phyloP scores from a whole-genome alignment of 139 green algal genomes.

The Chlorella sp. region DNA sequence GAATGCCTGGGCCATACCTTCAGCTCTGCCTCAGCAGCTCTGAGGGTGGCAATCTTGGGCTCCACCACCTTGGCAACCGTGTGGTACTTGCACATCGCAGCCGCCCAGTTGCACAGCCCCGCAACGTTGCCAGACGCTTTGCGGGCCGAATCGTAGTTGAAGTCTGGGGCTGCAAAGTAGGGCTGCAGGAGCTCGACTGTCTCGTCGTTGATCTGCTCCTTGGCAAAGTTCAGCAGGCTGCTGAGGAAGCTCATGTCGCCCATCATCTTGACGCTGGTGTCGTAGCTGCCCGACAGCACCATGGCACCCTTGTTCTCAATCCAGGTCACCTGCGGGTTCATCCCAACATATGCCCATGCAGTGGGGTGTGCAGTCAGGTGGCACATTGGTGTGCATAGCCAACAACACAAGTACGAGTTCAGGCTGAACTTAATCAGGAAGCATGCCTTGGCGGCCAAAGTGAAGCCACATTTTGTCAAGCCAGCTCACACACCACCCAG shows the following conservation, averaged over 20 bases:
- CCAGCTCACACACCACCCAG: too few relatives aligned
- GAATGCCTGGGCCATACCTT: constrained; percentile 44
- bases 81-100: constrained; percentile 93
- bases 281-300: constrained; percentile 80
- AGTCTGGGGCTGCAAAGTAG: constrained; percentile 86
- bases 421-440: too few relatives aligned
- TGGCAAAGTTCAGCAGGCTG: constrained; percentile 86
- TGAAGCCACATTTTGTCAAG: too few relatives aligned
- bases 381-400: too few relatives aligned
- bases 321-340: too few relatives aligned
- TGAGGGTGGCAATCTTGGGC: constrained; percentile 89
- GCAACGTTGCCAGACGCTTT: constrained; percentile 82
- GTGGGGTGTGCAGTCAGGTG: too few relatives aligned
- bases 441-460: too few relatives aligned
- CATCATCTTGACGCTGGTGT: constrained; percentile 90
- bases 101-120: constrained; percentile 90
- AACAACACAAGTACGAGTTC: too few relatives aligned
- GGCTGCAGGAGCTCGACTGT: constrained; percentile 77
- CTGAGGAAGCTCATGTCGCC: constrained; percentile 83
- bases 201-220: constrained; percentile 93
- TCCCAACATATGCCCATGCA: too few relatives aligned
- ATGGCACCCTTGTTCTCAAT: constrained; percentile 77
- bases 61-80: constrained; percentile 83
- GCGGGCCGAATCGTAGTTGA: constrained; percentile 85
- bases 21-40: constrained; percentile 75